Evolutionary conservation across 2,329 filamentous ascomycete species (phyloP).

Genomic region (Dactylellina sp.): DNA sequence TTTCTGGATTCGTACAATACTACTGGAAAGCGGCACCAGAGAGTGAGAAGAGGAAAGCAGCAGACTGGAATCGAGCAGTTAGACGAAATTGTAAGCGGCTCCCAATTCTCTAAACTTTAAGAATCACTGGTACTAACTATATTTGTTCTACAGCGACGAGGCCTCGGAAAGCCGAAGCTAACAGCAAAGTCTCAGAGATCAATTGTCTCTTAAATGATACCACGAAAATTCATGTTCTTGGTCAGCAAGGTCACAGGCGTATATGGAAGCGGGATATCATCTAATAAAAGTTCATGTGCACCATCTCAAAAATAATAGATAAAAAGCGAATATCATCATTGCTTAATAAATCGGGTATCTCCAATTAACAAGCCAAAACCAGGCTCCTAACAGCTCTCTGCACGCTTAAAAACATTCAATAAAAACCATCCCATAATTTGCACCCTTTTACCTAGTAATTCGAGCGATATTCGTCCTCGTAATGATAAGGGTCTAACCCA

Average conservation of each 20-base stretch:
- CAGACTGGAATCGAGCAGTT: conserved; percentile 87
- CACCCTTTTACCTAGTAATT: conserved; percentile 1
- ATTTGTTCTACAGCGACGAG: conserved; percentile 31
- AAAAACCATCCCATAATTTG: neutral
- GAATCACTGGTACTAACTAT: conserved; percentile 10
- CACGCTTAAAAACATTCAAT: neutral
- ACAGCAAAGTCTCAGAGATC: conserved; percentile 23
- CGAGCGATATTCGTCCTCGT: conserved; percentile 8
- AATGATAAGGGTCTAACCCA: conserved; percentile 39
- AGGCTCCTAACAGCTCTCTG: neutral
- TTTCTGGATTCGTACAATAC: conserved; percentile 82
- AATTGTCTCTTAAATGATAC: neutral
- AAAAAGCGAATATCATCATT: conserved; percentile 6
- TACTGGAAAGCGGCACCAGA: conserved; percentile 74
- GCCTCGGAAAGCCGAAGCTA: conserved; percentile 34
- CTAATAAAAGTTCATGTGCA: conserved; percentile 30
- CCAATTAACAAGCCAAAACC: conserved; percentile 4
- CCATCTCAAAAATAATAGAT: neutral
- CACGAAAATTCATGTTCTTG: conserved; percentile 8
- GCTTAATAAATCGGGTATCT: conserved; percentile 33
- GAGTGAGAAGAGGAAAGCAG: conserved; percentile 82
- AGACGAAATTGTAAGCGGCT: conserved; percentile 78
- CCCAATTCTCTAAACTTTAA: neutral
- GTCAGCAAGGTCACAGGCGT: conserved; percentile 25
- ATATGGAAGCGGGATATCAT: conserved; percentile 23